Conservation (phyloP, 2,329 filamentous ascomycete genomes). For the Neonectria sp. region DNA sequence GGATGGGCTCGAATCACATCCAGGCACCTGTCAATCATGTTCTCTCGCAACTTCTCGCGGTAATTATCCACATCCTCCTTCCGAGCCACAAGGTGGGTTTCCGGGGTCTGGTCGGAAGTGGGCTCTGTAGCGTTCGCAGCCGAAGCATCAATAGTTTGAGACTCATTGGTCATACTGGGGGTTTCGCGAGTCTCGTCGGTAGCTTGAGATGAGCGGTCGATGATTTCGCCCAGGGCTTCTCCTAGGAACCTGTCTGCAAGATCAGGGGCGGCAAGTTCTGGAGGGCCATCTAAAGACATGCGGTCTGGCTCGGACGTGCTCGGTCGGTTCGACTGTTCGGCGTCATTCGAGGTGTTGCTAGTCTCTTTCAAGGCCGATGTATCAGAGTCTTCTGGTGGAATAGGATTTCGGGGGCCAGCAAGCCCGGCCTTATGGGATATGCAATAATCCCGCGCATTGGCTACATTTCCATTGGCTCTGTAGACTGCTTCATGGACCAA, state of each 20-base stretch:
- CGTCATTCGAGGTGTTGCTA: slow-evolving; percentile 35
- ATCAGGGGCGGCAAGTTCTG: slow-evolving; percentile 45
- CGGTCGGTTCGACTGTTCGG: slow-evolving; percentile 44
- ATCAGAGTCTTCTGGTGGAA: slow-evolving; percentile 73
- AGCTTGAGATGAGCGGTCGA: slow-evolving; percentile 43
- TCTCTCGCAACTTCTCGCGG: slow-evolving; percentile 79
- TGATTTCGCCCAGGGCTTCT: slow-evolving; percentile 49
- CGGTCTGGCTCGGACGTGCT: slow-evolving; percentile 52
- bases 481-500: slow-evolving; percentile 86
- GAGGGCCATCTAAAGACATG: slow-evolving; percentile 56
- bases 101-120: slow-evolving; percentile 33
- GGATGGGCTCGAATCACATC: slow-evolving; percentile 92
- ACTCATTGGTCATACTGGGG: slow-evolving; percentile 41
- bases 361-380: slow-evolving; percentile 50
- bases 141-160: slow-evolving; percentile 27
- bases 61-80: slow-evolving; percentile 86
- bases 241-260: slow-evolving; percentile 44
- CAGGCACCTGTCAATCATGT: slow-evolving; percentile 89
- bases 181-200: slow-evolving; percentile 40
- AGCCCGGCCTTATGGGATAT: slow-evolving; percentile 71
- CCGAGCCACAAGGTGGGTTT: slow-evolving; percentile 51
- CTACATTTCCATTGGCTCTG: slow-evolving; percentile 78
- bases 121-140: slow-evolving; percentile 30
- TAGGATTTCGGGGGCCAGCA: slow-evolving; percentile 75
- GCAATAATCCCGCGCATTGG: slow-evolving; percentile 81